Conservation (phyloP, 129 eudicot genomes). For the Saussurea involucrata region DNA sequence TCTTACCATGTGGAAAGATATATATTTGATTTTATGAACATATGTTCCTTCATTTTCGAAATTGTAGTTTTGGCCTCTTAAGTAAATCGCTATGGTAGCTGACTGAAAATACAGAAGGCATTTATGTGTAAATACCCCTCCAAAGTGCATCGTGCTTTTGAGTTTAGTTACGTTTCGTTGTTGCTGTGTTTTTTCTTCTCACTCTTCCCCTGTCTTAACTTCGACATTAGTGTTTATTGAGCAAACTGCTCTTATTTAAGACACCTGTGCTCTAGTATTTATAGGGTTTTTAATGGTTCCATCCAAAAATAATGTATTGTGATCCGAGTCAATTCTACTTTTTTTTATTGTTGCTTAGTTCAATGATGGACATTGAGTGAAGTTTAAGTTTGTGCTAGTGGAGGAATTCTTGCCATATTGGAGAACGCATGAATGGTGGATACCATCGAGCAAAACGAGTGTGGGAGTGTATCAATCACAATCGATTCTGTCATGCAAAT, state of each 20-base stretch:
- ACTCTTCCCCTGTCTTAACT: no score
- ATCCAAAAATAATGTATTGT: neutral
- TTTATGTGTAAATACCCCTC: no score
- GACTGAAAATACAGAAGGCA: no score
- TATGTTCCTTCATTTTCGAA: no score
- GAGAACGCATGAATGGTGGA: slow-evolving; percentile 85
- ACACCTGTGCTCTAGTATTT: neutral
- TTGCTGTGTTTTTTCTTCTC: no score
- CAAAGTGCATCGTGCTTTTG: no score
- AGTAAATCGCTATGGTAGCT: no score
- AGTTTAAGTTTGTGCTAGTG: slow-evolving; percentile 94
- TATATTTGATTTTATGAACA: no score
- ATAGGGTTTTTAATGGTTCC: neutral
- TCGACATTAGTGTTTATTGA: no score
- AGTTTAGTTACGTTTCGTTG: no score
- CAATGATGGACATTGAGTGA: slow-evolving; percentile 91
- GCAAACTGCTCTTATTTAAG: neutral
- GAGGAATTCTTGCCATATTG: slow-evolving; percentile 92
- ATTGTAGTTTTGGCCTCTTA: no score
- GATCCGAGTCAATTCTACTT: slow-evolving; percentile 5
- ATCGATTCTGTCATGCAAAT: slow-evolving; percentile 65
- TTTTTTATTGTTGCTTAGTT: slow-evolving; percentile 61
- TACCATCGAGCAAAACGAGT: slow-evolving; percentile 73
- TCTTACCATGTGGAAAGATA: no score
- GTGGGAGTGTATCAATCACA: slow-evolving; percentile 65